phyloP scores from a whole-genome alignment of 768 basidiomycete genomes.

The Porpolomopsis calyptriformis region DNA sequence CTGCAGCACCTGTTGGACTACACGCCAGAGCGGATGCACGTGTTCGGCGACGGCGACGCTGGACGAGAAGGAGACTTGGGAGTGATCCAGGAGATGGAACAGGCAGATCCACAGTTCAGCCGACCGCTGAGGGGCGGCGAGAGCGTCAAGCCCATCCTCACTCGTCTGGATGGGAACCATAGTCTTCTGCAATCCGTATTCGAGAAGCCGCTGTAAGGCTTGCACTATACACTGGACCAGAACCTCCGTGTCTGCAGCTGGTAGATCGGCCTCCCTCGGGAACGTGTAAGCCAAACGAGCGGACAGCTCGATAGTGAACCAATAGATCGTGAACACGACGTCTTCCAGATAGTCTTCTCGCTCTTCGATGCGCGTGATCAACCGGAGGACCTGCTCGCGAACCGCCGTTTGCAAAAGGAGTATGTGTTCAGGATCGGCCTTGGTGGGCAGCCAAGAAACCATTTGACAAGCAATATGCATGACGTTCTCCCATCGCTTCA shows the following conservation, averaged over 20 bases:
- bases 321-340: constrained; percentile 27
- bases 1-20: constrained; percentile 28
- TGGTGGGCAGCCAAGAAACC: constrained; percentile 34
- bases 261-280: constrained; percentile 9
- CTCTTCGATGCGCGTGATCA: constrained; percentile 31
- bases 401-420: constrained; percentile 22
- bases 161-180: constrained; percentile 28
- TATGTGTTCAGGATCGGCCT: constrained; percentile 24
- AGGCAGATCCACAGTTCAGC: constrained; percentile 70
- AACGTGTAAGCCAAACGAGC: constrained; percentile 28
- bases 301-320: constrained; percentile 55
- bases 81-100: constrained; percentile 38
- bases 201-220: constrained; percentile 43
- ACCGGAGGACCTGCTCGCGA: constrained; percentile 25
- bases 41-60: constrained; percentile 10
- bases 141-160: constrained; percentile 24
- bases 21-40: constrained; percentile 35
- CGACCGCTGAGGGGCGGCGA: constrained; percentile 30
- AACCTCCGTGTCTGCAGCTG: constrained; percentile 8
- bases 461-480: constrained; percentile 34
- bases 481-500: constrained; percentile 30
- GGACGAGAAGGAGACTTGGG: constrained; percentile 13
- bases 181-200: constrained; percentile 38
- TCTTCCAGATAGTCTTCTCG: constrained; percentile 32
- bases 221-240: constrained; percentile 24